These are phyloP conservation scores for Trichosporon sp. DNA, from an alignment of 1,284 basidiomycete species.

Conservation along the genomic window DNA sequence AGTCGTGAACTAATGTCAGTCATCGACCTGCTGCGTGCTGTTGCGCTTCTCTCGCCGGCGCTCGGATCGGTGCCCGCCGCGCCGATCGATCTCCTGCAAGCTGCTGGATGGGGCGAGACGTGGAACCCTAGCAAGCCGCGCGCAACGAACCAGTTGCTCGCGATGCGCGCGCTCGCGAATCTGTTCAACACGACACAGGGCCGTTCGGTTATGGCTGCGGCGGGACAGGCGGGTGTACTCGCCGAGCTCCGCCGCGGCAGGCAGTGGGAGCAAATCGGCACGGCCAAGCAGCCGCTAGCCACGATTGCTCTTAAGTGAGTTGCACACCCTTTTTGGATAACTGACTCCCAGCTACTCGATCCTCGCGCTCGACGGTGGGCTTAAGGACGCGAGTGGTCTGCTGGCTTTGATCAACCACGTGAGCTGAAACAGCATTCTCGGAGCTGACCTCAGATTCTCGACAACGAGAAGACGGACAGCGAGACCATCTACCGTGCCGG, in stretches of 20 bases:
- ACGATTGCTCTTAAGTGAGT: constrained; percentile 56
- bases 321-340: no score
- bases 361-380: constrained; percentile 49
- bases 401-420: constrained; percentile 37
- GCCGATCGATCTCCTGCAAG: constrained; percentile 65
- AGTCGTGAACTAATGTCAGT: constrained; percentile 59
- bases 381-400: constrained; percentile 41
- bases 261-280: constrained; percentile 40
- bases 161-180: constrained; percentile 80
- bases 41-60: constrained; percentile 67
- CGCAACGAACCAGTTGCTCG: constrained; percentile 84
- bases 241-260: constrained; percentile 58
- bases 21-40: constrained; percentile 79
- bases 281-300: constrained; percentile 42
- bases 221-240: constrained; percentile 63
- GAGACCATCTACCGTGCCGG: constrained; percentile 83
- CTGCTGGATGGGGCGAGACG: constrained; percentile 66
- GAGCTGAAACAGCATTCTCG: background rate
- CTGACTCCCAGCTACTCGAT: constrained; percentile 55
- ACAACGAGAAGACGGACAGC: constrained; percentile 70
- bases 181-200: constrained; percentile 61
- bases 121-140: constrained; percentile 67
- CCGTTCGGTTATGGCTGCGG: constrained; percentile 60
- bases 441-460: constrained; percentile 61
- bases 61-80: constrained; percentile 60